Percentiles rank a stretch among this genome's conserved stretches.
Conservation (phyloP, 768 basidiomycete species). For the Podaxis sp. region DNA sequence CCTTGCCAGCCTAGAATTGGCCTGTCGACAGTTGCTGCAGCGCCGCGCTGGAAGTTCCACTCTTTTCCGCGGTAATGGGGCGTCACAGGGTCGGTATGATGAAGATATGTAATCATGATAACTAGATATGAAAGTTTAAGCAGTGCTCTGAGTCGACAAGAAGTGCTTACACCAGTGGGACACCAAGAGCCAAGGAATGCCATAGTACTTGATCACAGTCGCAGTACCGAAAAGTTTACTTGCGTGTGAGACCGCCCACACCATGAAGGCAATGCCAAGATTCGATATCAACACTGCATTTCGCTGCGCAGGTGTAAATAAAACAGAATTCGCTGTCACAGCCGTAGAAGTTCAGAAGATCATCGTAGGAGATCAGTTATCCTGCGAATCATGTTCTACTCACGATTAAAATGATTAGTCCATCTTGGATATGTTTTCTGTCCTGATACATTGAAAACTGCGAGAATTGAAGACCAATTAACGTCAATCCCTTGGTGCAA, state of each 20-base stretch:
- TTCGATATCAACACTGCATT: slow-evolving; percentile 57
- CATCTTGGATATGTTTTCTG: slow-evolving; percentile 58
- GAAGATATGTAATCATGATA: slow-evolving; percentile 60
- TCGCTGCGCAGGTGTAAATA: slow-evolving; percentile 55
- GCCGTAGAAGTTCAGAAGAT: slow-evolving; percentile 6
- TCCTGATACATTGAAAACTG: slow-evolving; percentile 63
- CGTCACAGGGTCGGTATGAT: slow-evolving; percentile 59
- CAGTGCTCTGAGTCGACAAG: background rate
- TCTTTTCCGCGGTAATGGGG: slow-evolving; percentile 57
- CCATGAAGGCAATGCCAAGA: slow-evolving; percentile 52
- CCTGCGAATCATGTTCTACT: slow-evolving; percentile 24
- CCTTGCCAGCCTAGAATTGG: slow-evolving; percentile 63
- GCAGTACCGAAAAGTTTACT: slow-evolving; percentile 36
- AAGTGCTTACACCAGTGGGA: slow-evolving; percentile 51
- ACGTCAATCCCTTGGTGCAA: slow-evolving; percentile 13
- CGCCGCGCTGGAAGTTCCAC: slow-evolving; percentile 65
- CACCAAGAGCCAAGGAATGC: slow-evolving; percentile 55
- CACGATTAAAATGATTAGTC: slow-evolving; percentile 70
- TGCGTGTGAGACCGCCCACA: slow-evolving; percentile 37
- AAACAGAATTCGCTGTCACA: slow-evolving; percentile 48
- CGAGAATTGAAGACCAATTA: slow-evolving; percentile 14
- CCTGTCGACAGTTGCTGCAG: slow-evolving; percentile 59
- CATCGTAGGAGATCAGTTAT: background rate
- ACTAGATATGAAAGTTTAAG: slow-evolving; percentile 25
- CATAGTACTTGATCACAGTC: slow-evolving; percentile 48